These are phyloP conservation scores for Spathaspora sp. DNA, from an alignment of 1,139 yeast species.

Conservation along the genomic window DNA sequence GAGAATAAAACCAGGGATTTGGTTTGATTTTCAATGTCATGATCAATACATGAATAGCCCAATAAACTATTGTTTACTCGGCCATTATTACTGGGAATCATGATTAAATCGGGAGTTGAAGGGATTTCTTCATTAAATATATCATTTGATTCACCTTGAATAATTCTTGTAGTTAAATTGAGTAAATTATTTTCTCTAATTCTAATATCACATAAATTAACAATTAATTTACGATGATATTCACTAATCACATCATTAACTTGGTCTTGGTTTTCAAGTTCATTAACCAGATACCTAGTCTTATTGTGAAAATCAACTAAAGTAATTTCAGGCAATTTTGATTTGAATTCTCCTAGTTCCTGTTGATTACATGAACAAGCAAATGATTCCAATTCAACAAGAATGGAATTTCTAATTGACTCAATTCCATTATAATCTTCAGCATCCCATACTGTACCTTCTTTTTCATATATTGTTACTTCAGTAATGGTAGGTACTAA, in stretches of 20 bases:
- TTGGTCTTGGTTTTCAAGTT: constrained; percentile 8
- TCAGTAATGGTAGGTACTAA: constrained; percentile 18
- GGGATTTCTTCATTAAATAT: constrained; percentile 14
- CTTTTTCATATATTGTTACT: constrained; percentile 24
- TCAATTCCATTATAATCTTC: constrained; percentile 14
- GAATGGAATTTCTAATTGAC: constrained; percentile 20
- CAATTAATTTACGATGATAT: constrained; percentile 14
- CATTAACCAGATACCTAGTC: constrained; percentile 10
- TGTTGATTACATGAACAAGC: constrained; percentile 17
- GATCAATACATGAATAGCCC: constrained; percentile 16
- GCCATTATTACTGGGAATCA: constrained; percentile 13
- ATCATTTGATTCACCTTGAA: constrained; percentile 7
- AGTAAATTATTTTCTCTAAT: constrained; percentile 10
- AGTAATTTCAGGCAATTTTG: constrained; percentile 20
- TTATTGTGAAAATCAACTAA: constrained; percentile 15
- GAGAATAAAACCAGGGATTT: constrained; percentile 15
- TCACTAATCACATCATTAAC: constrained; percentile 13
- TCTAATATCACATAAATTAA: constrained; percentile 21
- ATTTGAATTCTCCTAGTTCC: constrained; percentile 14
- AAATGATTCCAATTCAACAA: constrained; percentile 24
- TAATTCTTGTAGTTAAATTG: constrained; percentile 4
- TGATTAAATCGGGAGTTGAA: constrained; percentile 16
- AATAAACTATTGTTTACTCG: constrained; percentile 10
- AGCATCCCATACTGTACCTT: constrained; percentile 23
- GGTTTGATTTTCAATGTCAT: constrained; percentile 1